A percentile compares a stretch with the other conserved stretches of the same genome.
Evolutionary conservation across 2,329 filamentous ascomycete genomes (phyloP).

Genomic region (Stachybotrys chlorohalonatus): DNA sequence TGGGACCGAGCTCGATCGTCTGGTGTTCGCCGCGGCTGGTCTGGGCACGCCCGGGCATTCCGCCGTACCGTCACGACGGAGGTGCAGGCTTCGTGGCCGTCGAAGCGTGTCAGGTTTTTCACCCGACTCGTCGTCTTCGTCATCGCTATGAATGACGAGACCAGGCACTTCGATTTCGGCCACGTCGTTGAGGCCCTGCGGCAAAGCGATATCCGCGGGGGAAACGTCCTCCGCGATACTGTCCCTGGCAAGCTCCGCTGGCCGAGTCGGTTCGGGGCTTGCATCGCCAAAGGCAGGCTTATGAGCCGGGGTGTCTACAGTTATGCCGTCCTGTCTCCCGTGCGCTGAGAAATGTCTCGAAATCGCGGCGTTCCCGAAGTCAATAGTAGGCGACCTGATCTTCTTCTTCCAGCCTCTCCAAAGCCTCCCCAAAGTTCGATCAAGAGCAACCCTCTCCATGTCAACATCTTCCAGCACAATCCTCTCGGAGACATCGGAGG

Average conservation of each 20-base stretch:
- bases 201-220: constrained; percentile 51
- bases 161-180: constrained; percentile 76
- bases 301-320: constrained; percentile 25
- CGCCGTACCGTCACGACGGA: not conserved
- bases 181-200: constrained; percentile 57
- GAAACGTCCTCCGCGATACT: constrained; percentile 17
- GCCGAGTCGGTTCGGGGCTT: constrained; percentile 3
- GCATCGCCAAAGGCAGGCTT: constrained; percentile 6
- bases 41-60: not conserved
- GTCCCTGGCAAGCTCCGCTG: constrained; percentile 9
- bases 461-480: constrained; percentile 84
- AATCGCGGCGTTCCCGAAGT: constrained; percentile 35
- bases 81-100: constrained; percentile 35
- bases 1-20: not conserved
- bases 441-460: constrained; percentile 86
- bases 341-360: constrained; percentile 4
- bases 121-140: constrained; percentile 42
- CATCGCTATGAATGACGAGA: constrained; percentile 52
- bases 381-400: constrained; percentile 48
- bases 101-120: constrained; percentile 22
- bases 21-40: not conserved
- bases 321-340: constrained; percentile 22
- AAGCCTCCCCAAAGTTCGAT: constrained; percentile 76
- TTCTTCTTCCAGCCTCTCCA: constrained; percentile 96
- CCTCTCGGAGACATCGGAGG: constrained; percentile 47